Percentiles rank a stretch among this genome's conserved stretches.
Evolutionary conservation across 2,329 filamentous ascomycete species (phyloP).

Genomic region (Hymenoscyphus linearis): DNA sequence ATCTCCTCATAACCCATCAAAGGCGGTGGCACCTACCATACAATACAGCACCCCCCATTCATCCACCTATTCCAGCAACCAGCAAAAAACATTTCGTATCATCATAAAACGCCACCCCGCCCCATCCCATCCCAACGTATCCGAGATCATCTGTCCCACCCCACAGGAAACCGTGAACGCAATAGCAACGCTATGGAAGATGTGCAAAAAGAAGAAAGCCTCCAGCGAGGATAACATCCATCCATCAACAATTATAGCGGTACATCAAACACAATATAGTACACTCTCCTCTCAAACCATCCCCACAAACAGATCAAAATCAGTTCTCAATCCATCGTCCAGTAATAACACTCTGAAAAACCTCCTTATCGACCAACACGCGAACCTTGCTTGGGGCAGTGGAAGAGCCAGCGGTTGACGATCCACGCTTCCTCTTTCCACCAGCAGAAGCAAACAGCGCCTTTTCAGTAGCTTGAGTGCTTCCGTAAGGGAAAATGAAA

Average conservation of each 20-base stretch:
- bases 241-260: neutral
- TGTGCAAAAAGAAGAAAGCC: neutral
- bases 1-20: no score
- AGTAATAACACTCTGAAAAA: conserved; percentile 88
- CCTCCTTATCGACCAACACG: conserved; percentile 76
- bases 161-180: neutral
- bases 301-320: neutral
- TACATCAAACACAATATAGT: neutral
- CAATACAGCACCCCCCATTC: no score
- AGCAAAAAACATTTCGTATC: neutral
- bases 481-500: conserved; percentile 74
- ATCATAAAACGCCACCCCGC: neutral
- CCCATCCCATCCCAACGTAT: neutral
- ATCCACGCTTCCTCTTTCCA: conserved; percentile 41
- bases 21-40: no score
- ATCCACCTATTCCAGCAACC: neutral
- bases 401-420: conserved; percentile 28
- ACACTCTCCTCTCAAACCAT: neutral
- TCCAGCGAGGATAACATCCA: neutral
- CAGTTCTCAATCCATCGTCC: conserved; percentile 57
- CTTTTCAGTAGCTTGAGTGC: conserved; percentile 41
- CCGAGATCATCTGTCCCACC: neutral
- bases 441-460: conserved; percentile 30
- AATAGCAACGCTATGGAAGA: neutral
- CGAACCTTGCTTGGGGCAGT: conserved; percentile 48